A percentile compares a stretch with the other conserved stretches of the same genome.
These are phyloP conservation scores for Nigrospora osmanthi DNA, from an alignment of 2,329 filamentous ascomycete species.

Conservation along the genomic window DNA sequence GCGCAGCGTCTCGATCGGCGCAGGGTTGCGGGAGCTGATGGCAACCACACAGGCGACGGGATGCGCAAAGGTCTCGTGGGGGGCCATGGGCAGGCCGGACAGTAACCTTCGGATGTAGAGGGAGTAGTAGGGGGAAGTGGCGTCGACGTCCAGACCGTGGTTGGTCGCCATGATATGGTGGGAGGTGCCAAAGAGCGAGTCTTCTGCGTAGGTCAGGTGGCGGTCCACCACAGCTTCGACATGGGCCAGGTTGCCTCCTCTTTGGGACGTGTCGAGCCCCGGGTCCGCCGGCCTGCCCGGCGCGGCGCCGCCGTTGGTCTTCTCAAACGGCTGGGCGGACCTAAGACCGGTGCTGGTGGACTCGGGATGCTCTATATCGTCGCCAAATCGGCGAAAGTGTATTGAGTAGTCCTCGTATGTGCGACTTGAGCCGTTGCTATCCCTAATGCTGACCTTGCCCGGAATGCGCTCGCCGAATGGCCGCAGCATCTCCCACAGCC, in stretches of 20 bases:
- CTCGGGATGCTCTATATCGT: slow-evolving; percentile 45
- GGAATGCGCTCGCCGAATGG: slow-evolving; percentile 85
- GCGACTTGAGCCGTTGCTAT: slow-evolving; percentile 78
- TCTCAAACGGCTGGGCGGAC: slow-evolving; percentile 13
- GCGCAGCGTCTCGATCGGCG: slow-evolving; percentile 80
- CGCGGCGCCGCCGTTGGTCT: slow-evolving; percentile 8
- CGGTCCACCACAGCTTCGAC: slow-evolving; percentile 76
- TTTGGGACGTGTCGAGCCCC: background rate
- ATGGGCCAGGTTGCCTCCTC: slow-evolving; percentile 44
- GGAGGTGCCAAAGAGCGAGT: slow-evolving; percentile 33
- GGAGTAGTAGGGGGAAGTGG: slow-evolving; percentile 72
- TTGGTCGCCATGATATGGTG: slow-evolving; percentile 29
- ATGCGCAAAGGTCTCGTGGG: slow-evolving; percentile 90
- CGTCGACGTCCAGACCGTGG: slow-evolving; percentile 35
- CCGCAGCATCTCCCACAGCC: slow-evolving; percentile 76
- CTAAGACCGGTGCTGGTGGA: slow-evolving; percentile 25
- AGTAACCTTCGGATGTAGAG: slow-evolving; percentile 78
- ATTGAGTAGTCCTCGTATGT: slow-evolving; percentile 86
- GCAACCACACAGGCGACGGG: slow-evolving; percentile 92
- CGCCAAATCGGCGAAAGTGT: slow-evolving; percentile 69
- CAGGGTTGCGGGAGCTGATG: slow-evolving; percentile 79
- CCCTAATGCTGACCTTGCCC: slow-evolving; percentile 83
- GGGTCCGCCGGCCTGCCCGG: background rate
- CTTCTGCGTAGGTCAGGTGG: slow-evolving; percentile 71
- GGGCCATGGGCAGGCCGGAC: slow-evolving; percentile 67